Evolutionary conservation across 1,284 basidiomycete genomes (phyloP), one percentile per base, ranked within the genome.

Genomic region (Irpex sp.): DNA sequence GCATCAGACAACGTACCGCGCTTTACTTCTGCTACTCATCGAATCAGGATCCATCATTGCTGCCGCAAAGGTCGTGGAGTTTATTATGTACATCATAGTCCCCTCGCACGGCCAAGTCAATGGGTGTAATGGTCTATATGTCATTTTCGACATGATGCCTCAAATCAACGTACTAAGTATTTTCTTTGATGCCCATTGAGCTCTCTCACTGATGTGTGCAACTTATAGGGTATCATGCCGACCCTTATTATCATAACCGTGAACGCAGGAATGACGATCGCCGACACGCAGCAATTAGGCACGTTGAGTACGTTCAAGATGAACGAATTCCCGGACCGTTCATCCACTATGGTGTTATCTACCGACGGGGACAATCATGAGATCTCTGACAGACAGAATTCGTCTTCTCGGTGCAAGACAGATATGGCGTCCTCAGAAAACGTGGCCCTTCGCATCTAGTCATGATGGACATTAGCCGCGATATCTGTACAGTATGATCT

Each of bases 141-240:
- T 57, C 26, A 31, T 57, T 31, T 57, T 57, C 26, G 55, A 57
- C 31, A 57, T 57, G 55, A 57, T 57, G 9, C 55, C 55, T n/a
- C 55, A 57, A n/a, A 57, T 57, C 55, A 57, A 57, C 36, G 55
- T 57, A 44, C 26, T 26, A 26, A 26, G 26, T 26, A 26, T 26
- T 26, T 26, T 26, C 26, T 26, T 26, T 4, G 2, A 26, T 4
- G 26, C 26, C 26, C 26, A 26, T 3, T 4, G 26, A 26, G 26
- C 26, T 26, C 8, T 44, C 15, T 15, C 9, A 31, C 51, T 54
- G 17, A 54, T 19, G 8, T 13, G n/a, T 8, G 8, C 26, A 8
- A 11, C 21, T 8, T 11, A 17, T 17, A 57, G 55, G 55, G 55
- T 17, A 57, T 57, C 55, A 19, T 57, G 55, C 55, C 55, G 17